These are phyloP conservation scores for Cucurbitaria berberidis DNA, from an alignment of 2,329 filamentous ascomycete species.

Conservation along the genomic window DNA sequence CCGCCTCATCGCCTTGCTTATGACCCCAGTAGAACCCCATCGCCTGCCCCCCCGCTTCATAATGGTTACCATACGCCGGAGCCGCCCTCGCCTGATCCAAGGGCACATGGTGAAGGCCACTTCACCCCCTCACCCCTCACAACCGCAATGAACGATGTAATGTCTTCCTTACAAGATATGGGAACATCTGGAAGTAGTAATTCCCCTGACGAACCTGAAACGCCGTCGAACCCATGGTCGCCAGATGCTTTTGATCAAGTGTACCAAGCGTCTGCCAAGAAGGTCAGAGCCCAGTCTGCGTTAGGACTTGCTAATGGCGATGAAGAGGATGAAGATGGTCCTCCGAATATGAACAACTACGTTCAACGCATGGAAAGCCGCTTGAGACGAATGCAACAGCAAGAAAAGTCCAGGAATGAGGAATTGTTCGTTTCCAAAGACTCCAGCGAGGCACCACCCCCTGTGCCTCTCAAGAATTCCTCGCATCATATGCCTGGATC, in stretches of 20 bases:
- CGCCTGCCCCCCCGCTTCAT: slow-evolving; percentile 40
- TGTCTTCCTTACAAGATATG: slow-evolving; percentile 91
- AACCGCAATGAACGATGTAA: slow-evolving; percentile 97
- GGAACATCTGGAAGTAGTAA: slow-evolving; percentile 63
- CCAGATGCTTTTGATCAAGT: slow-evolving; percentile 79
- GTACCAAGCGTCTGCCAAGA: slow-evolving; percentile 51
- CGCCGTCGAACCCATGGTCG: slow-evolving; percentile 79
- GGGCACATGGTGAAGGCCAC: slow-evolving; percentile 37
- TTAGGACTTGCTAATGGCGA: slow-evolving; percentile 65
- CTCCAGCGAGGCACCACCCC: slow-evolving; percentile 57
- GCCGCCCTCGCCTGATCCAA: slow-evolving; percentile 67
- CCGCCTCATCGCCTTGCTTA: slow-evolving; percentile 74
- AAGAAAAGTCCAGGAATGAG: slow-evolving; percentile 45
- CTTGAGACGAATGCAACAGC: slow-evolving; percentile 71
- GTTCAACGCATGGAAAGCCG: slow-evolving; percentile 91
- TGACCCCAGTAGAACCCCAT: slow-evolving; percentile 50
- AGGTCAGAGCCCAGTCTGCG: slow-evolving; percentile 68
- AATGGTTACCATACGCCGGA: slow-evolving; percentile 64
- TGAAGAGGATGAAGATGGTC: slow-evolving; percentile 63
- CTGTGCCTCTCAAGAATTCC: slow-evolving; percentile 66
- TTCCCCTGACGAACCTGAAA: slow-evolving; percentile 61
- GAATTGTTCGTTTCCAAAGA: slow-evolving; percentile 59
- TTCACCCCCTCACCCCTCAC: slow-evolving; percentile 87
- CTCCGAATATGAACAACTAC: slow-evolving; percentile 81
- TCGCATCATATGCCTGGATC: slow-evolving; percentile 50